Base-by-base conservation (phyloP, 2,329 filamentous ascomycete species). In the Arthroderma sp. region DNA sequence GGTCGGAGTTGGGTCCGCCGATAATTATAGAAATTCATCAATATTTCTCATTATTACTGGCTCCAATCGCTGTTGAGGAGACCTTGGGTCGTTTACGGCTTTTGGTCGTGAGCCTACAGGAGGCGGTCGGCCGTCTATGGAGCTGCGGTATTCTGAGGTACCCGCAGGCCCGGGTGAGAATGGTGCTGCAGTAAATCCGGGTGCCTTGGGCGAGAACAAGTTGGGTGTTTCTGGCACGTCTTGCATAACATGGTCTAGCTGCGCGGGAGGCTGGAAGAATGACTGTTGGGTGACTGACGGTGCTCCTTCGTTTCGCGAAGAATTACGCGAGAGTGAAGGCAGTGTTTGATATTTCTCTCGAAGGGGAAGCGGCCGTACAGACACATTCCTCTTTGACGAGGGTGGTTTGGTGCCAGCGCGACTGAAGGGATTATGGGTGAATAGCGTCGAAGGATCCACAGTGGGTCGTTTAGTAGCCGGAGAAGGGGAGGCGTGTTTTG, bases 191-290 rank as follows among this genome's bases (percentile, higher is more conserved):
- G 66, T 53, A 45, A 70, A 71, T 36, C 63, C 63, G 5, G 60
- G 62, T 2, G 65, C 66, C 36, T 67, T 57, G 2, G 68, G 68
- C 2, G 68, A 71, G 43, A 71, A 64, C 6, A 70, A 44, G 3
- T 60, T 64, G 9, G 60, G 57, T 3, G 57, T 59, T 29, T 58
- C 53, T 4, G 65, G 61, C 7, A 56, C 51, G n/a, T 66, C 62
- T 36, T 63, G 60, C 49, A 61, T 58, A 40, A 64, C 62, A 4
- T 63, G 49, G 47, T 64, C 61, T 46, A 62, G 61, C 38, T 53
- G 54, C 4, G 55, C 43, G 8, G 55, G 53, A 33, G 43, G 49
- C 30, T 38, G 44, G 36, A 40, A 47, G 47, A 45, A 50, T 44
- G 49, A 31, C 36, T 50, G 48, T 10, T 39, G 42, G 15, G 39